Percentiles rank a stretch among this genome's conserved stretches.
These are phyloP conservation scores for Sophora flavescens DNA, from an alignment of 306 rosid species.

Conservation along the genomic window DNA sequence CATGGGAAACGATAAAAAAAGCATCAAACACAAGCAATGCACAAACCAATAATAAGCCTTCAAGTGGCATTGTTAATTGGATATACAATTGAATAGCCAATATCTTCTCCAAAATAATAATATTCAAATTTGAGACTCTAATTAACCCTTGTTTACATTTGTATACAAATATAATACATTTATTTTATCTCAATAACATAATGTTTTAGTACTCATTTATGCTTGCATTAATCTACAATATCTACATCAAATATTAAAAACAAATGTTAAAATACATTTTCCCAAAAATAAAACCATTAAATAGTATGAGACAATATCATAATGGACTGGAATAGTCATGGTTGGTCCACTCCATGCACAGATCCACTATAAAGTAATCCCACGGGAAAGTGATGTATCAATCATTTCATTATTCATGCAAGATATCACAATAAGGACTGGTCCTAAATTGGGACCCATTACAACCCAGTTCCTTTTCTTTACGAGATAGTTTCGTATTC, in stretches of 20 bases:
- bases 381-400: slow-evolving; percentile 55
- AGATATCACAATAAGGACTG: slow-evolving; percentile 45
- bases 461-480: not conserved
- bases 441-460: slow-evolving; percentile 47
- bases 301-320: slow-evolving; percentile 42
- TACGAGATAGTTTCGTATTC: not conserved
- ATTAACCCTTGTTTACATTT: no score
- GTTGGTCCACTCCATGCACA: slow-evolving; percentile 52
- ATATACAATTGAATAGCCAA: not conserved
- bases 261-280: not conserved
- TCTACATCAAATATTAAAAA: no score
- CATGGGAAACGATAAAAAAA: slow-evolving; percentile 47
- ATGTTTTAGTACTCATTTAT: no score
- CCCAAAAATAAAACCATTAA: slow-evolving; percentile 27
- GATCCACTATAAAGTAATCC: slow-evolving; percentile 35
- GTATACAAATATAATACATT: no score
- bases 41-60: slow-evolving; percentile 34
- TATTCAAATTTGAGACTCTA: no score
- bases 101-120: not conserved
- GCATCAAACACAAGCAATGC: slow-evolving; percentile 43
- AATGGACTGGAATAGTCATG: slow-evolving; percentile 26
- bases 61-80: not conserved
- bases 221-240: no score
- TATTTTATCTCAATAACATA: no score
- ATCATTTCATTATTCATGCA: slow-evolving; percentile 39